A percentile compares a stretch with the other conserved stretches of the same genome.
phyloP scores from a whole-genome alignment of 1,284 basidiomycete genomes.

The Meripilus lineatus region DNA sequence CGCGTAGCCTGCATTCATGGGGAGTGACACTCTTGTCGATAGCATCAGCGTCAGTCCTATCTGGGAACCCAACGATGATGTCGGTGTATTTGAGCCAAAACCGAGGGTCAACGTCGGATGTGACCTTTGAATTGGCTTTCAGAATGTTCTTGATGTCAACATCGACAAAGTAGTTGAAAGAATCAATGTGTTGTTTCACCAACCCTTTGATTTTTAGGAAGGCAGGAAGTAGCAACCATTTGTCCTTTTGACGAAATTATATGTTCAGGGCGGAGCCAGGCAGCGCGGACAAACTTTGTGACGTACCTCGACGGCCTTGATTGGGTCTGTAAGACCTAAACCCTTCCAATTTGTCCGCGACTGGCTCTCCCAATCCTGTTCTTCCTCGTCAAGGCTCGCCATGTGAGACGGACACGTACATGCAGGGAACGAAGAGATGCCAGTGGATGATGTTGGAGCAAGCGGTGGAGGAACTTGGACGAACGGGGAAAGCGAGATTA shows the following conservation, averaged over 20 bases:
- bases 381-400: slow-evolving; percentile 29
- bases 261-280: background rate
- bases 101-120: slow-evolving; percentile 94
- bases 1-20: slow-evolving; percentile 95
- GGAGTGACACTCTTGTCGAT: slow-evolving; percentile 88
- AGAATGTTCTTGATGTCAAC: slow-evolving; percentile 97
- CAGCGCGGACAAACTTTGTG: background rate
- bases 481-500: background rate
- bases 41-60: slow-evolving; percentile 80
- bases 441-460: background rate
- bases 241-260: slow-evolving; percentile 58
- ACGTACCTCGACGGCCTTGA: slow-evolving; percentile 74
- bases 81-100: slow-evolving; percentile 98
- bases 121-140: slow-evolving; percentile 88
- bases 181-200: slow-evolving; percentile 99
- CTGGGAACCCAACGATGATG: slow-evolving; percentile 89
- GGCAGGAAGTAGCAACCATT: slow-evolving; percentile 94
- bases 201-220: slow-evolving; percentile 96
- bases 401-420: too few species aligned
- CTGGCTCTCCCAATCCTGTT: slow-evolving; percentile 57
- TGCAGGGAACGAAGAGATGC: background rate
- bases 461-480: background rate
- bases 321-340: slow-evolving; percentile 69
- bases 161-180: slow-evolving; percentile 99
- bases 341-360: slow-evolving; percentile 62